These are phyloP conservation scores for Crithidia brevicula DNA, from an alignment of 208 protist genomes.

Conservation along the genomic window DNA sequence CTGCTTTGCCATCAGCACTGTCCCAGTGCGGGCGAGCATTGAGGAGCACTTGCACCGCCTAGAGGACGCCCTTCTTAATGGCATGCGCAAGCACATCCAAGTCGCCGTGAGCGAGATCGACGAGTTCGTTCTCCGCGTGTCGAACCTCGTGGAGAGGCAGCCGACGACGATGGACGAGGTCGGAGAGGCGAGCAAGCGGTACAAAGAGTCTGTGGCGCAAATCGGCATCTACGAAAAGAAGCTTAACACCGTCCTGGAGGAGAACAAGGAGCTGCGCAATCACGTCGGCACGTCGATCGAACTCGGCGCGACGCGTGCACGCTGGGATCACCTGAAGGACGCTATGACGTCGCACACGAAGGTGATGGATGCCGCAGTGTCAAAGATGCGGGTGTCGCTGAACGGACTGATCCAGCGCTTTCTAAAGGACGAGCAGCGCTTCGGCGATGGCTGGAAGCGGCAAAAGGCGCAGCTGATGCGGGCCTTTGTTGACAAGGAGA, in stretches of 20 bases:
- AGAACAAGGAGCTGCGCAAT: conserved; percentile 87
- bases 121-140: conserved; percentile 86
- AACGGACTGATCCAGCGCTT: conserved; percentile 89
- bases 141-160: conserved; percentile 88
- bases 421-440: conserved; percentile 89
- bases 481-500: conserved; percentile 65
- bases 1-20: conserved; percentile 93
- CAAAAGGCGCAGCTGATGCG: conserved; percentile 80
- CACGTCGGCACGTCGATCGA: conserved; percentile 84
- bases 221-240: conserved; percentile 72
- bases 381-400: conserved; percentile 88
- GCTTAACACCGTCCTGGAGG: conserved; percentile 73
- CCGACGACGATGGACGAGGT: conserved; percentile 95
- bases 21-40: conserved; percentile 92
- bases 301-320: conserved; percentile 66
- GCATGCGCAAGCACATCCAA: conserved; percentile 82
- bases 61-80: conserved; percentile 88
- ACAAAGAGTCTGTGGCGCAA: conserved; percentile 63
- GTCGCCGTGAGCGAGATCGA: conserved; percentile 75
- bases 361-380: conserved; percentile 89
- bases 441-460: conserved; percentile 88
- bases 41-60: conserved; percentile 93
- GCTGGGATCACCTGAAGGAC: conserved; percentile 94
- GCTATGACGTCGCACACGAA: conserved; percentile 91
- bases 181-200: conserved; percentile 81